Evolutionary conservation across 257 asterid genomes (phyloP).

Genomic region (Paraleonurus japonicus): DNA sequence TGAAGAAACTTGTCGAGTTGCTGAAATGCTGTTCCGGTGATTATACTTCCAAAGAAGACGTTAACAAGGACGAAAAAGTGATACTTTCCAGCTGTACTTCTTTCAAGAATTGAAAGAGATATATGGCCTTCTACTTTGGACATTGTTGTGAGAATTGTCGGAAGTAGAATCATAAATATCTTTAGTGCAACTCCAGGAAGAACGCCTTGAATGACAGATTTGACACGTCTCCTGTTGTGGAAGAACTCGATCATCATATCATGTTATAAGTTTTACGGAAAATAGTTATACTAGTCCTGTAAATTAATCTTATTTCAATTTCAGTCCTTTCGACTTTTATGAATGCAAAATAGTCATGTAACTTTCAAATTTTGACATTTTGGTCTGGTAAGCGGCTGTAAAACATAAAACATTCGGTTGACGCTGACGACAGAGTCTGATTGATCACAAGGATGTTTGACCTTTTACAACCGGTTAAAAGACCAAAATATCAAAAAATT

Average conservation of each 20-base stretch:
- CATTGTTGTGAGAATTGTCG: conserved; percentile 63
- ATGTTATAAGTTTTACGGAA: too few species aligned
- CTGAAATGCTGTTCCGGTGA: conserved; percentile 85
- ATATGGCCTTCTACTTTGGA: conserved; percentile 71
- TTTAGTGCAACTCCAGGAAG: conserved; percentile 80
- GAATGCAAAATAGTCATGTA: too few species aligned
- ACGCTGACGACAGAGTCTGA: too few species aligned
- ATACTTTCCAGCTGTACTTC: conserved; percentile 71
- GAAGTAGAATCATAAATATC: conserved; percentile 63
- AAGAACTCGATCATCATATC: neutral
- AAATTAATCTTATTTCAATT: too few species aligned
- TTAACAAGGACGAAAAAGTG: conserved; percentile 76
- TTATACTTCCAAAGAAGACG: conserved; percentile 82
- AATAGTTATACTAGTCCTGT: too few species aligned
- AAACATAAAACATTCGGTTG: too few species aligned
- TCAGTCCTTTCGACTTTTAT: too few species aligned
- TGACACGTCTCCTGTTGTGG: conserved; percentile 45
- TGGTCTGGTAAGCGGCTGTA: too few species aligned
- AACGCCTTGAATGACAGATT: conserved; percentile 77
- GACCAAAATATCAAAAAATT: too few species aligned
- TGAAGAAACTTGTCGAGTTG: conserved; percentile 65
- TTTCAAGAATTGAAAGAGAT: conserved; percentile 66
- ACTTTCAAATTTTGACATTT: too few species aligned
- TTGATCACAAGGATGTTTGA: too few species aligned
- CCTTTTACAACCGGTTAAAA: too few species aligned